Percentiles rank a stretch among this genome's conserved stretches.
phyloP scores from a whole-genome alignment of 495 filamentous ascomycete genomes.

The Hypoxylon perforatum region DNA sequence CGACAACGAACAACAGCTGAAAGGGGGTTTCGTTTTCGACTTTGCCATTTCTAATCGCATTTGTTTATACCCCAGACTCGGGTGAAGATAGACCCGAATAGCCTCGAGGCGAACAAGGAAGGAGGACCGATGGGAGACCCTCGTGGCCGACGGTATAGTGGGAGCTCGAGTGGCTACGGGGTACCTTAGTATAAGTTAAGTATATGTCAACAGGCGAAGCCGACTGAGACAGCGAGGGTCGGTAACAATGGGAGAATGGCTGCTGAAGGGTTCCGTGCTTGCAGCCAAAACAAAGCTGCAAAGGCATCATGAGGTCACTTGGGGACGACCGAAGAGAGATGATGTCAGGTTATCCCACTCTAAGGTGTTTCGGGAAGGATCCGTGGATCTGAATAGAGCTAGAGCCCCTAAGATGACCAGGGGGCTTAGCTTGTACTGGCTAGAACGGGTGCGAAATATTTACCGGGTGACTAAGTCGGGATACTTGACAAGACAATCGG shows the following conservation, averaged over 20 bases:
- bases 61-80: too few species aligned
- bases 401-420: conserved; percentile 18
- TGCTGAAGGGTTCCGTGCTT: too few species aligned
- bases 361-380: conserved; percentile 36
- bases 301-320: conserved; percentile 44
- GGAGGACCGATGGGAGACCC: too few species aligned
- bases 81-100: too few species aligned
- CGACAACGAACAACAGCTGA: too few species aligned
- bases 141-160: too few species aligned
- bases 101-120: too few species aligned
- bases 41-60: too few species aligned
- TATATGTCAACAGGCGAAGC: too few species aligned
- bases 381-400: conserved; percentile 30
- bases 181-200: too few species aligned
- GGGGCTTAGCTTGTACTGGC: conserved; percentile 6
- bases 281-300: conserved; percentile 1
- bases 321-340: conserved; percentile 26
- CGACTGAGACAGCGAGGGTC: conserved; percentile 6
- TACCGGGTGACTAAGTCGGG: conserved; percentile 10
- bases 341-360: conserved; percentile 35
- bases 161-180: too few species aligned
- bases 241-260: too few species aligned
- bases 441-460: conserved; percentile 12
- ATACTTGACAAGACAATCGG: background rate
- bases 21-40: background rate